phyloP scores from a whole-genome alignment of 106 monocot species.

The Apostasia shenzhenica region DNA sequence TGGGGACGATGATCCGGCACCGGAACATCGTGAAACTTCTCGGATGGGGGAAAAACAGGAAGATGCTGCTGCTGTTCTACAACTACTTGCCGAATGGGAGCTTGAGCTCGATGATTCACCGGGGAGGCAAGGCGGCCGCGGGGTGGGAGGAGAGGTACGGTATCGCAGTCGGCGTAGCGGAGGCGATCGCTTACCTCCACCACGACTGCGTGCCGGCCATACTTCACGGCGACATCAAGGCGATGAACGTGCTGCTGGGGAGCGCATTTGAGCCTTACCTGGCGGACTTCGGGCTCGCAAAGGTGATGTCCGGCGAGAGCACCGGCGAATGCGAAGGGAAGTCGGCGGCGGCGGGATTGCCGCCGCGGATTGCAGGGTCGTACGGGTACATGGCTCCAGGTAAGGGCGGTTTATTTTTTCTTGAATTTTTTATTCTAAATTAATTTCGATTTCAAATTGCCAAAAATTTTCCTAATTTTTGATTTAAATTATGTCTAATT shows the following conservation, averaged over 20 bases:
- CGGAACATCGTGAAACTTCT: slow-evolving; percentile 81
- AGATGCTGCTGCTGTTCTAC: slow-evolving; percentile 73
- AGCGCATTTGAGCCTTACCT: slow-evolving; percentile 64
- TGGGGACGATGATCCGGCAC: slow-evolving; percentile 73
- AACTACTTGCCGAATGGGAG: slow-evolving; percentile 77
- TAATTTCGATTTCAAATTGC: no score
- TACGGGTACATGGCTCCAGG: slow-evolving; percentile 98
- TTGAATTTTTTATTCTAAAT: neutral
- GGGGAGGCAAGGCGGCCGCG: slow-evolving; percentile 38
- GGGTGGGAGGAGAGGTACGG: slow-evolving; percentile 83
- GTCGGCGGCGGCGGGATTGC: neutral
- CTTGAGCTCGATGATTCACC: slow-evolving; percentile 62
- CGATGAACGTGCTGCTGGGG: slow-evolving; percentile 90
- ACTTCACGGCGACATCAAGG: slow-evolving; percentile 87
- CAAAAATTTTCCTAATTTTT: no score
- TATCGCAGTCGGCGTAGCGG: slow-evolving; percentile 77
- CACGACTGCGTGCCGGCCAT: slow-evolving; percentile 96
- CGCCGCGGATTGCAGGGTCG: slow-evolving; percentile 53
- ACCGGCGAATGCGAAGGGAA: neutral
- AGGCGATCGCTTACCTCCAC: slow-evolving; percentile 85
- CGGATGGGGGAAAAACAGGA: slow-evolving; percentile 59
- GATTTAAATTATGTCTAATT: no score
- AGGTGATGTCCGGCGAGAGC: slow-evolving; percentile 11
- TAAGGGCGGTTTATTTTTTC: neutral
- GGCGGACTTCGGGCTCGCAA: slow-evolving; percentile 87